Conservation (phyloP, 2,329 filamentous ascomycete genomes). For the Aspergillus arachidicola region DNA sequence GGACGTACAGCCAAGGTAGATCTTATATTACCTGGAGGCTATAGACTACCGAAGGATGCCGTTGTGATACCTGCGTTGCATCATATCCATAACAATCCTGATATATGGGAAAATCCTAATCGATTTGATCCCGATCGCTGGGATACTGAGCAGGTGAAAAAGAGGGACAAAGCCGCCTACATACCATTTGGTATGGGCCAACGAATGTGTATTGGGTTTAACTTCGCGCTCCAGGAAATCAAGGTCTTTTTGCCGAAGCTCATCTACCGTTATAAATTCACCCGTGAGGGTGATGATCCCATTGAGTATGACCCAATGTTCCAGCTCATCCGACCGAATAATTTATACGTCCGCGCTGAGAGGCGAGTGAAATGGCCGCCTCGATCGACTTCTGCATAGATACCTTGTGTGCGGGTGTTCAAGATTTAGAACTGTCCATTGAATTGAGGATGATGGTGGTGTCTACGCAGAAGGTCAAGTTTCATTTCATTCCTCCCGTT, state of each 20-base stretch:
- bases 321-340: slow-evolving; percentile 32
- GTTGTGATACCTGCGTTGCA: slow-evolving; percentile 57
- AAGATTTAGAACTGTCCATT: too few species aligned
- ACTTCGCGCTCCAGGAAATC: slow-evolving; percentile 64
- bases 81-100: slow-evolving; percentile 54
- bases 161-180: slow-evolving; percentile 55
- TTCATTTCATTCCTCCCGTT: too few species aligned
- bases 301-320: slow-evolving; percentile 34
- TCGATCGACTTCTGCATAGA: too few species aligned
- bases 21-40: slow-evolving; percentile 54
- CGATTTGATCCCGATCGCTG: slow-evolving; percentile 64
- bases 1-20: slow-evolving; percentile 60
- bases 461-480: too few species aligned
- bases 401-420: too few species aligned
- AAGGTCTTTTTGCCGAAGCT: slow-evolving; percentile 61
- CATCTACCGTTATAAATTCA: slow-evolving; percentile 61
- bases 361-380: slow-evolving; percentile 28
- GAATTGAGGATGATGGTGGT: too few species aligned
- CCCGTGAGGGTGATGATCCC: slow-evolving; percentile 51
- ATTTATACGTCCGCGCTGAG: slow-evolving; percentile 25
- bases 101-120: slow-evolving; percentile 60
- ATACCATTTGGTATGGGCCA: slow-evolving; percentile 62
- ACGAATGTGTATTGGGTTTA: slow-evolving; percentile 65
- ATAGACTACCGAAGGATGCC: slow-evolving; percentile 42
- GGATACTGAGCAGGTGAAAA: slow-evolving; percentile 58